Evolutionary conservation across 2,329 filamentous ascomycete genomes (phyloP).

Genomic region (Penicillium hesseltinei): DNA sequence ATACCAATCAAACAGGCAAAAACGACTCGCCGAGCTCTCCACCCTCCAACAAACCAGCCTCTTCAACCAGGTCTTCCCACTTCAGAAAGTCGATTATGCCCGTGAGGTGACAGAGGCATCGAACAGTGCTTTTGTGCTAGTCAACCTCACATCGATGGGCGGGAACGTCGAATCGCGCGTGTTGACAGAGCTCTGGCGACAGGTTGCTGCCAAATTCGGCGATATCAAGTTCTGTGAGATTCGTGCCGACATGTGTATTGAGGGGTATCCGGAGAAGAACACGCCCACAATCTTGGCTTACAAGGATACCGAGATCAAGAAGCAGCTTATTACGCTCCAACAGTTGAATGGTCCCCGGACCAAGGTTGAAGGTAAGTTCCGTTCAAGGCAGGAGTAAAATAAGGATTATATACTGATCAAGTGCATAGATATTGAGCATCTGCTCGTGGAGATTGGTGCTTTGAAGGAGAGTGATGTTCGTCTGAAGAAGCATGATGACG

Average conservation of each 20-base stretch:
- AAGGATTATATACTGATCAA: neutral
- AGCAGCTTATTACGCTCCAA: slow-evolving; percentile 84
- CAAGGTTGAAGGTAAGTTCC: slow-evolving; percentile 54
- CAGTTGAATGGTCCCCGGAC: slow-evolving; percentile 73
- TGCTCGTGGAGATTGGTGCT: slow-evolving; percentile 80
- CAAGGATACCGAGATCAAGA: slow-evolving; percentile 85
- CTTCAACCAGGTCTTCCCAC: slow-evolving; percentile 86
- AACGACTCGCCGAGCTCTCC: slow-evolving; percentile 79
- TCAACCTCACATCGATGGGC: slow-evolving; percentile 76
- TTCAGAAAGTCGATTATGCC: slow-evolving; percentile 92
- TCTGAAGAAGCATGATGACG: slow-evolving; percentile 59
- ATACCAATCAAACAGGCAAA: slow-evolving; percentile 53
- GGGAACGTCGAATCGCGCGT: slow-evolving; percentile 83
- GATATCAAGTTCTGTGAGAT: slow-evolving; percentile 99
- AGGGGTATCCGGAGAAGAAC: slow-evolving; percentile 92
- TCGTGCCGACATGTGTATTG: slow-evolving; percentile 85
- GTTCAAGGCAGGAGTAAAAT: neutral
- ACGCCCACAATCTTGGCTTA: slow-evolving; percentile 93
- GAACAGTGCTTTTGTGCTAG: slow-evolving; percentile 63
- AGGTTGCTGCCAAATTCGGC: slow-evolving; percentile 79
- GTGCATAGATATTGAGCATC: slow-evolving; percentile 65
- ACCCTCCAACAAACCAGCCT: slow-evolving; percentile 72
- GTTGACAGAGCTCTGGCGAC: slow-evolving; percentile 79
- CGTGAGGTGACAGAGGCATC: slow-evolving; percentile 91
- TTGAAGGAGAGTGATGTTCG: slow-evolving; percentile 76